Evolutionary conservation across 768 basidiomycete genomes (phyloP), one percentile per base, ranked within the genome.

Genomic region (Kwoniella heveanensis): DNA sequence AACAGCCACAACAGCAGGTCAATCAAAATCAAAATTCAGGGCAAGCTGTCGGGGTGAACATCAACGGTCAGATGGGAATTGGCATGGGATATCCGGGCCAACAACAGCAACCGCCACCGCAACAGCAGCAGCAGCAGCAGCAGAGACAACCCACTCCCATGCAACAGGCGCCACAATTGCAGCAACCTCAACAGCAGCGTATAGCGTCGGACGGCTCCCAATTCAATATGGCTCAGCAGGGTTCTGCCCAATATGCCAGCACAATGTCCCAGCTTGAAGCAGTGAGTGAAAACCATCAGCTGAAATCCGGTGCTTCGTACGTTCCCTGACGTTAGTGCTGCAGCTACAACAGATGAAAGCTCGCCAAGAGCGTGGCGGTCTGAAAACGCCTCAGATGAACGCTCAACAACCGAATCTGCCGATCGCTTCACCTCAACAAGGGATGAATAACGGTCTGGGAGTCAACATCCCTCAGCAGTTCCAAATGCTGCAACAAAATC

Each of bases 271-370:
- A 75, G 48, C 62, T 75, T 27, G 68, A 72, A 59, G 71, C 71
- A 1, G 73, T 74, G 32, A 64, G 73, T 63, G 10, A 1, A 4
- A 44, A 10, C 9, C 8, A 9, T 3, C 15, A 32, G 32, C n/a
- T n/a, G n/a, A n/a, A 32, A 32, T 32, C 7, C 32, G 32, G 5
- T 13, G 13, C 32, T 6, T 32, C 32, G 13, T 32, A 32, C 32
- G 5, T 32, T 32, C 5, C 32, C n/a, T n/a, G n/a, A n/a, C n/a
- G n/a, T n/a, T n/a, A n/a, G n/a, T n/a, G 13, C 5, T 10, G 1
- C 62, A 74, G 73, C 57, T 75, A 15, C 71, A 75, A 27, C 63
- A 65, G 48, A 75, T 75, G 73, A 70, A 70, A 48, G 60, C 70
- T 47, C 66, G 69, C 15, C 72, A 64, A 26, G 46, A 73, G 39